Evolutionary conservation across 2,329 filamentous ascomycete genomes (phyloP).

Genomic region (Trichophaea hybrida): DNA sequence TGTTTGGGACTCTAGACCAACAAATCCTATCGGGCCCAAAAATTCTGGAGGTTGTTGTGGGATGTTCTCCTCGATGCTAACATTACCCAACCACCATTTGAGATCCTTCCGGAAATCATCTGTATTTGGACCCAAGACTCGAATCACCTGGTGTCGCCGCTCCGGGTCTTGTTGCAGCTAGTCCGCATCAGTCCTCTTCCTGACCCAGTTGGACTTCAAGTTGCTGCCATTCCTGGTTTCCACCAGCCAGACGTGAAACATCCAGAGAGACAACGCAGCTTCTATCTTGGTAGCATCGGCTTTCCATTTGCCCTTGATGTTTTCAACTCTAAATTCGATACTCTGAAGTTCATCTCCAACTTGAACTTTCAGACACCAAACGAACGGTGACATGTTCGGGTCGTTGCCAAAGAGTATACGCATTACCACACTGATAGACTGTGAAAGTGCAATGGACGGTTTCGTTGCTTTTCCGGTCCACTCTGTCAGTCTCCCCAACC

Average conservation of each 20-base stretch:
- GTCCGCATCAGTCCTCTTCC: not conserved
- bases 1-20: not conserved
- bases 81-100: not conserved
- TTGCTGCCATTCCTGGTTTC: not conserved
- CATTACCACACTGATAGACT: not conserved
- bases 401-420: not conserved
- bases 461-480: not conserved
- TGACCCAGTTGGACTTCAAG: not conserved
- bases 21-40: not conserved
- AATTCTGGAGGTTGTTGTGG: not conserved
- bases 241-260: constrained; percentile 20
- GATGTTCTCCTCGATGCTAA: not conserved
- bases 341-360: not conserved
- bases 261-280: constrained; percentile 29
- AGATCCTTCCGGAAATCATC: not conserved
- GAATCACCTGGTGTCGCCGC: not conserved
- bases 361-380: not conserved
- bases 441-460: constrained; percentile 1
- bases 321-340: constrained; percentile 2
- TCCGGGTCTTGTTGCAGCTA: not conserved
- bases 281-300: constrained; percentile 24
- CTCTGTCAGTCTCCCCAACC: not conserved
- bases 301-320: constrained; percentile 18
- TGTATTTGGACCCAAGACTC: not conserved
- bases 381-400: not conserved